Evolutionary conservation across 2,329 filamentous ascomycete genomes (phyloP), one percentile per base, ranked within the genome.

Genomic region (Cercospora janseana): DNA sequence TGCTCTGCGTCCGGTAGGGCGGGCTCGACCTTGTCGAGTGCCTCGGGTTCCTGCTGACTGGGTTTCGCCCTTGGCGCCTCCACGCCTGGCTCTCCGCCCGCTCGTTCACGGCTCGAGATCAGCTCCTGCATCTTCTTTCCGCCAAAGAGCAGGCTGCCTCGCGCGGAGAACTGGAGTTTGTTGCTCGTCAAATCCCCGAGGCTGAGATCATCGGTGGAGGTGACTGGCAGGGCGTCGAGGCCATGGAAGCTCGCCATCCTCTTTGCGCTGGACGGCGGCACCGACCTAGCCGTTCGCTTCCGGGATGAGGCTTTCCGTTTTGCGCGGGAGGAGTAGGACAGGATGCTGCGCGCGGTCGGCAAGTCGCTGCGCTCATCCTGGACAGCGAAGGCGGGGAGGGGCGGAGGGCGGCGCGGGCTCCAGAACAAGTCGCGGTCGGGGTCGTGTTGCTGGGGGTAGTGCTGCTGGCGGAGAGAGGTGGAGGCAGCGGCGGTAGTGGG

Each of bases 101-200:
- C n/a, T n/a, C n/a, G n/a, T n/a, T n/a, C n/a, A n/a, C n/a, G n/a
- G n/a, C n/a, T n/a, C n/a, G n/a, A n/a, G 32, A 66, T 59, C 49
- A 66, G 52, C 8, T 63, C 60, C 37, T 60, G 59, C 49, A 75
- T 74, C 59, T 74, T 76, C 64, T 75, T 75, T 8, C 76, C 77
- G 24, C 74, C 77, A 55, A 80, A 66, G 55, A 83, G 66, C 65
- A 83, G 72, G 66, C 80, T 83, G 44, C 81, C 81, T 48, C 80
- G 70, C 49, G 78, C 79, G 9, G 79, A 82, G 59, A 84, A 84
- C 37, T 76, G 74, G 54, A 85, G 67, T 31, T 76, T 72, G 45
- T 73, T 72, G 28, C 73, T 68, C n/a, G 68, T 66, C 47, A 80
- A 59, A 27, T 77, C 78, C n/a, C 74, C 73, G 21, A 83, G 65